phyloP scores from a whole-genome alignment of 768 basidiomycete genomes.

The Astraeus odoratus region DNA sequence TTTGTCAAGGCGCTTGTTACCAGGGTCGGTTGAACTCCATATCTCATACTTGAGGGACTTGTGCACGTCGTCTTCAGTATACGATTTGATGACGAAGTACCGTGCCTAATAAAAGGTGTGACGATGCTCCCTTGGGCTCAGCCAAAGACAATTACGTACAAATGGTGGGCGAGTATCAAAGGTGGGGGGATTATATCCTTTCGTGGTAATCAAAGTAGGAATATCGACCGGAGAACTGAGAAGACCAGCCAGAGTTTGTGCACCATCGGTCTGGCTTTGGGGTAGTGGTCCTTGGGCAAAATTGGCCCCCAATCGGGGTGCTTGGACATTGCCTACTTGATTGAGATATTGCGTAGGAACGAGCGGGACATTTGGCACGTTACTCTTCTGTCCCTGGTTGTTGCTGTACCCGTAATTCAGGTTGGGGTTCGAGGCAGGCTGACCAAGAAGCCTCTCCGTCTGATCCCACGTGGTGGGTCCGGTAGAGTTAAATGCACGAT shows the following conservation, averaged over 20 bases:
- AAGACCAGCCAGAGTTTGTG: slow-evolving; percentile 41
- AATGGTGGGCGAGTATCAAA: slow-evolving; percentile 79
- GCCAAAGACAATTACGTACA: slow-evolving; percentile 37
- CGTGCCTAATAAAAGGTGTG: slow-evolving; percentile 52
- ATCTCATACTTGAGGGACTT: slow-evolving; percentile 97
- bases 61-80: slow-evolving; percentile 98
- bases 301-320: slow-evolving; percentile 32
- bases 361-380: slow-evolving; percentile 60
- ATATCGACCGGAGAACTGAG: slow-evolving; percentile 74
- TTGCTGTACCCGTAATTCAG: slow-evolving; percentile 52
- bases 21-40: slow-evolving; percentile 95
- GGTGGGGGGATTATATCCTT: slow-evolving; percentile 84
- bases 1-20: slow-evolving; percentile 95
- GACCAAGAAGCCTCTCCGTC: slow-evolving; percentile 50
- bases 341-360: slow-evolving; percentile 71
- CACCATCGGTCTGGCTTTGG: slow-evolving; percentile 21
- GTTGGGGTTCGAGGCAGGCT: slow-evolving; percentile 63
- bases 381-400: slow-evolving; percentile 30
- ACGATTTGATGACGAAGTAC: slow-evolving; percentile 98
- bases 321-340: slow-evolving; percentile 35
- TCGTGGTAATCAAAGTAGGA: slow-evolving; percentile 73
- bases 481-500: slow-evolving; percentile 31
- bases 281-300: slow-evolving; percentile 26
- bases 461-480: slow-evolving; percentile 53
- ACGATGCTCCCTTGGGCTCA: neutral